A percentile compares a stretch with the other conserved stretches of the same genome.
Evolutionary conservation across 2,329 filamentous ascomycete species (phyloP).

Genomic region (Akanthomyces lecanii): DNA sequence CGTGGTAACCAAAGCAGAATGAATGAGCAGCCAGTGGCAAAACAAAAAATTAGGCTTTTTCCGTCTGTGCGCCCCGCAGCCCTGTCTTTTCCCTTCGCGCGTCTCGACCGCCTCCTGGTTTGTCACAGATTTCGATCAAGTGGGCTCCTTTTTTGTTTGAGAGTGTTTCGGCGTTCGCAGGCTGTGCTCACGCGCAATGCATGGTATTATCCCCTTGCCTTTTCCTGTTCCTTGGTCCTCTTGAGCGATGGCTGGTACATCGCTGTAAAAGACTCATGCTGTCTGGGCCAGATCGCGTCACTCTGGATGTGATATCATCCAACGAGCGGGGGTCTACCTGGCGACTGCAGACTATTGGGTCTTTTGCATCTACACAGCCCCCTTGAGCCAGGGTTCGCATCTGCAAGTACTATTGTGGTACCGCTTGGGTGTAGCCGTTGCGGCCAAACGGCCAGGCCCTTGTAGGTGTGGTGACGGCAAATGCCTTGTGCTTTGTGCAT

Average conservation of each 20-base stretch:
- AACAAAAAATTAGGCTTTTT: neutral
- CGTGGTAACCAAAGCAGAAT: neutral
- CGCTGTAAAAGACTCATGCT: neutral
- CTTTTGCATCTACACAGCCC: conserved; percentile 15
- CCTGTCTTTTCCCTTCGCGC: neutral
- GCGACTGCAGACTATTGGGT: conserved; percentile 7
- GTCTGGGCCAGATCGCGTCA: neutral
- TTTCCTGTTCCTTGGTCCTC: neutral
- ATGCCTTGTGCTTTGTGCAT: too few relatives aligned
- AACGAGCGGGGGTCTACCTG: neutral
- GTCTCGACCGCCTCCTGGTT: neutral
- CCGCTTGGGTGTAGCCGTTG: neutral
- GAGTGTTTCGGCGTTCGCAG: neutral
- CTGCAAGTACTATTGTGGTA: neutral
- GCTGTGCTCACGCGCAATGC: neutral
- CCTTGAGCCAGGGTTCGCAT: conserved; percentile 1
- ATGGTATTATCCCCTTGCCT: too few relatives aligned
- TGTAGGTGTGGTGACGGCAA: neutral
- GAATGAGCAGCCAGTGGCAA: neutral
- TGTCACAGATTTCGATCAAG: conserved; percentile 3
- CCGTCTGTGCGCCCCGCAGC: neutral
- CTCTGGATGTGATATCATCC: conserved; percentile 4
- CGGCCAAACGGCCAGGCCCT: neutral
- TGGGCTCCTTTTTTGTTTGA: neutral
- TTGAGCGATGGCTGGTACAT: neutral